Evolutionary conservation across 805 yeast species (phyloP).

Genomic region (Sugiyamaella americana): DNA sequence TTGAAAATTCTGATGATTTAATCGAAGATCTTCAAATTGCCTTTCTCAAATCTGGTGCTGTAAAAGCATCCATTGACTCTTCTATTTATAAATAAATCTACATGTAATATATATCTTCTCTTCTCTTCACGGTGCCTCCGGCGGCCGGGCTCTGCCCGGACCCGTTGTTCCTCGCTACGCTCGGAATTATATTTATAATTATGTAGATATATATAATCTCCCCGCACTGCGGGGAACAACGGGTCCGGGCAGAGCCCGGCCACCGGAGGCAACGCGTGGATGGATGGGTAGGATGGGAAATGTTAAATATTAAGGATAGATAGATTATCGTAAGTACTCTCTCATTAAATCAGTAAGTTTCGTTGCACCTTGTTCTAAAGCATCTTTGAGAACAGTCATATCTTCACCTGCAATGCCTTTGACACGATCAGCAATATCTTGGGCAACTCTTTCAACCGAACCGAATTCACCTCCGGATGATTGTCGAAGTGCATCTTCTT

Average conservation of each 20-base stretch:
- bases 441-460: slow-evolving; percentile 49
- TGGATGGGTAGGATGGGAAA: neutral
- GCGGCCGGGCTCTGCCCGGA: too few species aligned
- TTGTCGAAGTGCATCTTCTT: slow-evolving; percentile 28
- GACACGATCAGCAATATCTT: slow-evolving; percentile 62
- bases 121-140: too few species aligned
- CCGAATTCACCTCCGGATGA: slow-evolving; percentile 31
- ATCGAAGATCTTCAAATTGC: slow-evolving; percentile 75
- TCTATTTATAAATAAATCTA: neutral
- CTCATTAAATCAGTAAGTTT: slow-evolving; percentile 80
- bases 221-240: neutral
- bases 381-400: slow-evolving; percentile 81
- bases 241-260: neutral
- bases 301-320: neutral
- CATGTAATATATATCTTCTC: too few species aligned
- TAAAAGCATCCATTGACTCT: slow-evolving; percentile 8
- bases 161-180: too few species aligned
- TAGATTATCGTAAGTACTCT: slow-evolving; percentile 57
- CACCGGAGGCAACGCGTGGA: neutral
- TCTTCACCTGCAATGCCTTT: slow-evolving; percentile 82
- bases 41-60: slow-evolving; percentile 17
- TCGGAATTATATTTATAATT: too few species aligned
- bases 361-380: slow-evolving; percentile 88
- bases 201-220: too few species aligned
- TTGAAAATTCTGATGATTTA: slow-evolving; percentile 75